Evolutionary conservation across 805 yeast genomes (phyloP).

Genomic region (Starmerella apicola): DNA sequence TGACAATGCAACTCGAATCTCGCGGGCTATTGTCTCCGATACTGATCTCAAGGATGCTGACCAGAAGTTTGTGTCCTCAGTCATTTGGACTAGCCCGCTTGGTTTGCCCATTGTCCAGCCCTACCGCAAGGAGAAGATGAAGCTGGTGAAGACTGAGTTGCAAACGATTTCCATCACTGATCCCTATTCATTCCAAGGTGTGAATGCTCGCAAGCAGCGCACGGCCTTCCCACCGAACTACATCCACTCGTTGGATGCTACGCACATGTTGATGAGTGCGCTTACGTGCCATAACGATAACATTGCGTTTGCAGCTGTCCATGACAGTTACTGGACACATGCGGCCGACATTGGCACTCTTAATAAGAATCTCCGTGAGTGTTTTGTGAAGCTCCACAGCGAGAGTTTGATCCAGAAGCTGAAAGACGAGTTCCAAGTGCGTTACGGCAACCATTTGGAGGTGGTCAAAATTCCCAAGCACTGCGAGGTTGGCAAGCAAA

Average conservation of each 20-base stretch:
- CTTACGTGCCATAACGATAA: conserved; percentile 53
- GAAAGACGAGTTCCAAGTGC: conserved; percentile 63
- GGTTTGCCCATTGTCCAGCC: conserved; percentile 97
- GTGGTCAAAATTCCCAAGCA: conserved; percentile 42
- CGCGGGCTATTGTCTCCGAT: conserved; percentile 55
- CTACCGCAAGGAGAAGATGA: conserved; percentile 56
- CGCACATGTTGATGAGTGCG: conserved; percentile 90
- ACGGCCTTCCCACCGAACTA: conserved; percentile 93
- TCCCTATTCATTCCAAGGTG: conserved; percentile 73
- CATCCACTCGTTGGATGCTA: conserved; percentile 90
- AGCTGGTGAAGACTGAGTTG: conserved; percentile 62
- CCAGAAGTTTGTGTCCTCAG: conserved; percentile 58
- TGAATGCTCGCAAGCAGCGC: conserved; percentile 78
- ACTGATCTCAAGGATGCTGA: conserved; percentile 13
- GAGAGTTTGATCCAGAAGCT: conserved; percentile 59
- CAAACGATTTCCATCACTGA: conserved; percentile 81
- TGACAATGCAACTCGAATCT: conserved; percentile 66
- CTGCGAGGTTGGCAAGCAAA: conserved; percentile 39
- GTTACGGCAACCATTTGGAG: conserved; percentile 63
- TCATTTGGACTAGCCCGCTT: conserved; percentile 95
- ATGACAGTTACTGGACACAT: conserved; percentile 97
- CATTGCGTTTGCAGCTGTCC: conserved; percentile 82
- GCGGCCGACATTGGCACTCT: conserved; percentile 67
- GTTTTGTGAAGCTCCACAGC: conserved; percentile 66
- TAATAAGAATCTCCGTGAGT: conserved; percentile 59